A percentile compares a stretch with the other conserved stretches of the same genome.
These are phyloP conservation scores for Trypanosoma platydactyli DNA, from an alignment of 208 protist species.

Conservation along the genomic window DNA sequence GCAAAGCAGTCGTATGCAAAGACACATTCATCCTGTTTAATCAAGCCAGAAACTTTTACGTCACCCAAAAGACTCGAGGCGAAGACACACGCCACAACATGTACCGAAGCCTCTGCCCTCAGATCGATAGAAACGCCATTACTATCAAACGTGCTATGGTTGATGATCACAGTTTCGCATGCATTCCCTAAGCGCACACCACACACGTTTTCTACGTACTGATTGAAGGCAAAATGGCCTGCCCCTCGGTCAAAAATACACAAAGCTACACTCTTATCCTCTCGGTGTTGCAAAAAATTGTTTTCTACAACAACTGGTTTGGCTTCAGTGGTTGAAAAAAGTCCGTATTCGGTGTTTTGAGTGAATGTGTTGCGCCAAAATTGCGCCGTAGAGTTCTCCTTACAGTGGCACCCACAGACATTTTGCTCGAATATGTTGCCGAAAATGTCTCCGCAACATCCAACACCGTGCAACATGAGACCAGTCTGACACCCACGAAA, in stretches of 20 bases:
- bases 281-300: slow-evolving; percentile 25
- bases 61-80: slow-evolving; percentile 17
- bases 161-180: slow-evolving; percentile 17
- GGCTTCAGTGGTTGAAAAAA: slow-evolving; percentile 24
- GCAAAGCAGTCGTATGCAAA: slow-evolving; percentile 45
- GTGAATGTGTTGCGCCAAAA: slow-evolving; percentile 35
- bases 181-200: slow-evolving; percentile 28
- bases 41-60: slow-evolving; percentile 22
- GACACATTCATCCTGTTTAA: slow-evolving; percentile 14
- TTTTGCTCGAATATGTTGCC: slow-evolving; percentile 37
- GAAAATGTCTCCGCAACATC: slow-evolving; percentile 12
- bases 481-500: slow-evolving; percentile 29
- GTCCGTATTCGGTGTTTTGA: slow-evolving; percentile 26
- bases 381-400: slow-evolving; percentile 7
- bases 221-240: slow-evolving; percentile 36
- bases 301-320: slow-evolving; percentile 33
- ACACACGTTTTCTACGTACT: slow-evolving; percentile 30
- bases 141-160: slow-evolving; percentile 33
- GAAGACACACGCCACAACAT: slow-evolving; percentile 39
- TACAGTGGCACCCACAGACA: slow-evolving; percentile 22
- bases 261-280: slow-evolving; percentile 17
- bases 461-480: slow-evolving; percentile 15
- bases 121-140: slow-evolving; percentile 29
- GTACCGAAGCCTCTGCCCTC: slow-evolving; percentile 9
- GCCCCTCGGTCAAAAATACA: slow-evolving; percentile 25